Percentiles rank a stretch among this genome's conserved stretches.
Evolutionary conservation across 2,329 filamentous ascomycete genomes (phyloP).

Genomic region (Scopulariopsis brevicaulis): DNA sequence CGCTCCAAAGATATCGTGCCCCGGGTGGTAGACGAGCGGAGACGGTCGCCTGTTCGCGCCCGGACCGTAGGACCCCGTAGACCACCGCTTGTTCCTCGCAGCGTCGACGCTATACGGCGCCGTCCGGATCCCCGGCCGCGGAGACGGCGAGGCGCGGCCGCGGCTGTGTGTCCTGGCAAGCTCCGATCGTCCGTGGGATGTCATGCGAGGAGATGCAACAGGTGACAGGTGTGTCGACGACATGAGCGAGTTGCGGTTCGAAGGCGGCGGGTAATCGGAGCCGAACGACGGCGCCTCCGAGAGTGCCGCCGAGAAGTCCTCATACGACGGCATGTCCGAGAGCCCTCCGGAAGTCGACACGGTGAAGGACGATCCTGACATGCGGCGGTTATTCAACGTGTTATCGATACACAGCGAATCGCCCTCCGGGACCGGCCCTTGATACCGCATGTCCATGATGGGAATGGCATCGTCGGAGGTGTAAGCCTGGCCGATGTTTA

Average conservation of each 20-base stretch:
- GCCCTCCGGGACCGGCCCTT: conserved; percentile 33
- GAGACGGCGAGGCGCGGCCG: conserved; percentile 60
- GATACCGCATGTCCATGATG: conserved; percentile 48
- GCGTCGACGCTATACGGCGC: conserved; percentile 61
- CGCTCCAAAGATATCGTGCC: conserved; percentile 45
- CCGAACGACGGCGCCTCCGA: conserved; percentile 58
- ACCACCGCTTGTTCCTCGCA: conserved; percentile 62
- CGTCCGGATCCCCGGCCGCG: conserved; percentile 54
- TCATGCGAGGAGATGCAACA: conserved; percentile 58
- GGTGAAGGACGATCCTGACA: conserved; percentile 65
- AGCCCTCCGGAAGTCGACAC: conserved; percentile 55
- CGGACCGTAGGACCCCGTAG: conserved; percentile 60
- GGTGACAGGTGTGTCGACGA: conserved; percentile 62
- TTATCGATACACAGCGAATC: conserved; percentile 32
- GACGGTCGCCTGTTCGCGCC: conserved; percentile 41
- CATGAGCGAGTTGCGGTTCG: conserved; percentile 59
- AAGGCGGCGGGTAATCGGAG: conserved; percentile 55
- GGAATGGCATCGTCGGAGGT: conserved; percentile 52
- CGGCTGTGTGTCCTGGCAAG: conserved; percentile 54
- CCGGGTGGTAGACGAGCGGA: conserved; percentile 51
- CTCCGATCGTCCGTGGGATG: conserved; percentile 47
- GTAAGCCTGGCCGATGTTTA: conserved; percentile 50
- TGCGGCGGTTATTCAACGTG: conserved; percentile 30
- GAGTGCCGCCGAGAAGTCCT: conserved; percentile 55
- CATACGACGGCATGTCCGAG: conserved; percentile 59